Percentiles rank a stretch among this genome's conserved stretches.
Conservation (phyloP, 2,329 filamentous ascomycete species). For the Penicillium sp. region DNA sequence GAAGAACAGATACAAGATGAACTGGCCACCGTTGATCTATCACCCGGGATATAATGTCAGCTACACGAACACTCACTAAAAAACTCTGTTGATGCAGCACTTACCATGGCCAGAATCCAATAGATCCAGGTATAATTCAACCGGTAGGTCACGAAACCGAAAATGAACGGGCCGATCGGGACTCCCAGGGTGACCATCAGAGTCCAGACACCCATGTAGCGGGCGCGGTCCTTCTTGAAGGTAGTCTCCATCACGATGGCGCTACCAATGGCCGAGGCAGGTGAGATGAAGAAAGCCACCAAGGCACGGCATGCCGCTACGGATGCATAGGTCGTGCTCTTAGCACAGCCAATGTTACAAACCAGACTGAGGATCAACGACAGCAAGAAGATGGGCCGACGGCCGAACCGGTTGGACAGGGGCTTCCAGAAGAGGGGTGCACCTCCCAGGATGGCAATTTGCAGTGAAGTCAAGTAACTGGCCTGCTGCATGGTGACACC, state of each 20-base stretch:
- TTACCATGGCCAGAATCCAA: constrained; percentile 63
- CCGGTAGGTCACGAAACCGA: constrained; percentile 56
- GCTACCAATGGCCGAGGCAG: constrained; percentile 61
- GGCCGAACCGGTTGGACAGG: constrained; percentile 60
- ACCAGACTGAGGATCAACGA: constrained; percentile 58
- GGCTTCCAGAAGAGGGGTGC: constrained; percentile 64
- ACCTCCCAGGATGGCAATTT: constrained; percentile 60
- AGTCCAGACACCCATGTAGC: constrained; percentile 65
- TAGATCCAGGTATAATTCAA: constrained; percentile 66
- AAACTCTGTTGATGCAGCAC: constrained; percentile 25
- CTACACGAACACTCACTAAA: constrained; percentile 12
- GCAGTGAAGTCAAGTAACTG: constrained; percentile 62
- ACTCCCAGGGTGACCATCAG: constrained; percentile 58
- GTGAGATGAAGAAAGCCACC: constrained; percentile 62
- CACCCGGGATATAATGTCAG: constrained; percentile 14
- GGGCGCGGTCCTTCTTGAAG: constrained; percentile 61
- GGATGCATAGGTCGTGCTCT: constrained; percentile 56
- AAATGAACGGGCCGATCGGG: constrained; percentile 49
- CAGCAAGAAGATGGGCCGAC: constrained; percentile 61
- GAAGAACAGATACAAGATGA: constrained; percentile 62
- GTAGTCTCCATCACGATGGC: constrained; percentile 65
- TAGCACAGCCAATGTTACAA: constrained; percentile 62
- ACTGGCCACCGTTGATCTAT: constrained; percentile 62
- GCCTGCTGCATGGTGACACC: constrained; percentile 55
- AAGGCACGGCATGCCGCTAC: constrained; percentile 61